Conservation (phyloP, 345 rosid species). For the Fremontodendron californicum region DNA sequence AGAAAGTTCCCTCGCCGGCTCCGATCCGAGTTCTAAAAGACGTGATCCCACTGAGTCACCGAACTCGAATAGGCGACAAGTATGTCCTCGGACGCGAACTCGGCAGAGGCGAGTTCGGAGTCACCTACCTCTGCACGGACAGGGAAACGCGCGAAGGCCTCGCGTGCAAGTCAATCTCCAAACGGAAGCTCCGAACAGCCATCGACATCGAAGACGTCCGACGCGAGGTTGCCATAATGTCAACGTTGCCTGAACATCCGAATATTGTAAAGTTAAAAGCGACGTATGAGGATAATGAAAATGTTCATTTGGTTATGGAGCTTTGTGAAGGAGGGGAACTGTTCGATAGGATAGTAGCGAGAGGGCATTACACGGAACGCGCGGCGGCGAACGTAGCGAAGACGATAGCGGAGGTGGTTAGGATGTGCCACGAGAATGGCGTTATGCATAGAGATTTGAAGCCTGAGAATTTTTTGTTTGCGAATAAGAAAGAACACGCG, state of each 20-base stretch:
- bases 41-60: conserved; percentile 52
- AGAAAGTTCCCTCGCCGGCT: conserved; percentile 40
- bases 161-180: conserved; percentile 90
- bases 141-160: conserved; percentile 61
- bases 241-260: conserved; percentile 75
- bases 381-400: conserved; percentile 81
- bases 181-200: conserved; percentile 83
- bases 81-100: conserved; percentile 80
- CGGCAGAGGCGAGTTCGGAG: conserved; percentile 95
- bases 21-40: conserved; percentile 76
- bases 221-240: conserved; percentile 91
- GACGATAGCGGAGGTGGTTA: conserved; percentile 84
- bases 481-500: conserved; percentile 84
- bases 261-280: conserved; percentile 87
- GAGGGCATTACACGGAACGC: conserved; percentile 91
- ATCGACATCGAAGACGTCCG: conserved; percentile 88
- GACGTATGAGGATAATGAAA: conserved; percentile 84
- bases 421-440: conserved; percentile 88
- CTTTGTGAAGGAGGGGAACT: conserved; percentile 96
- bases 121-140: conserved; percentile 88
- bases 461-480: conserved; percentile 92
- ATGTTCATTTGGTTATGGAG: conserved; percentile 95
- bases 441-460: conserved; percentile 94
- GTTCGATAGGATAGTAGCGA: conserved; percentile 90
- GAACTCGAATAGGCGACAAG: conserved; percentile 74